Conservation (phyloP, 2,329 filamentous ascomycete genomes). For the Cladorrhinum sp. region DNA sequence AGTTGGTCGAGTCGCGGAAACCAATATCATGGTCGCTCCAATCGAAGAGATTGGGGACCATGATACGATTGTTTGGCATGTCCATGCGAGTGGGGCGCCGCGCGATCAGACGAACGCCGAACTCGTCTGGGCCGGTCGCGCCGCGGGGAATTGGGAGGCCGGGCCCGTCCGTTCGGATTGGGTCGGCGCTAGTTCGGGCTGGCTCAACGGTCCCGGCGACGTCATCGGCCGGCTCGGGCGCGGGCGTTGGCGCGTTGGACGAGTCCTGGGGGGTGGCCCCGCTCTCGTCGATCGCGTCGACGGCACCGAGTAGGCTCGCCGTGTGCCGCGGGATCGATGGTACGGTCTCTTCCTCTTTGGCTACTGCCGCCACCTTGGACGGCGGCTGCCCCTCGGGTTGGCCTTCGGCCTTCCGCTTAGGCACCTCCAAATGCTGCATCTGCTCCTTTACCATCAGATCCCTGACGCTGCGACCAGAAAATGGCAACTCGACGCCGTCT, state of each 20-base stretch:
- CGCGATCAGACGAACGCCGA: slow-evolving; percentile 49
- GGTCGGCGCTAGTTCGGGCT: slow-evolving; percentile 25
- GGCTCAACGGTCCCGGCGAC: slow-evolving; percentile 16
- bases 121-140: slow-evolving; percentile 48
- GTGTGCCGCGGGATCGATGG: slow-evolving; percentile 40
- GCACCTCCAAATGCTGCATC: slow-evolving; percentile 34
- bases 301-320: slow-evolving; percentile 37
- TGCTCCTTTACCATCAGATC: slow-evolving; percentile 30
- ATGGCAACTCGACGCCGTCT: slow-evolving; percentile 44
- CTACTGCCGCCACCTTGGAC: slow-evolving; percentile 43
- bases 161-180: slow-evolving; percentile 30
- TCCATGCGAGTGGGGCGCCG: slow-evolving; percentile 38
- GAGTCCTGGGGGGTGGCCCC: slow-evolving; percentile 26
- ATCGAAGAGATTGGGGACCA: slow-evolving; percentile 48
- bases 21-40: slow-evolving; percentile 56
- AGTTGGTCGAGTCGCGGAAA: slow-evolving; percentile 57
- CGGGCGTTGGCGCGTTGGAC: slow-evolving; percentile 26
- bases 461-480: slow-evolving; percentile 39
- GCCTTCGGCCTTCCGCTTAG: slow-evolving; percentile 52
- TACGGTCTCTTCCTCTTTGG: slow-evolving; percentile 31
- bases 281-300: slow-evolving; percentile 31
- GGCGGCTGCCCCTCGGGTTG: slow-evolving; percentile 49
- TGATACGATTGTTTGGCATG: slow-evolving; percentile 49
- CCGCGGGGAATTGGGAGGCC: slow-evolving; percentile 36
- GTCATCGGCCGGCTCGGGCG: slow-evolving; percentile 25